Base-by-base conservation (phyloP, 345 rosid genomes). In the Excoecaria agallocha region DNA sequence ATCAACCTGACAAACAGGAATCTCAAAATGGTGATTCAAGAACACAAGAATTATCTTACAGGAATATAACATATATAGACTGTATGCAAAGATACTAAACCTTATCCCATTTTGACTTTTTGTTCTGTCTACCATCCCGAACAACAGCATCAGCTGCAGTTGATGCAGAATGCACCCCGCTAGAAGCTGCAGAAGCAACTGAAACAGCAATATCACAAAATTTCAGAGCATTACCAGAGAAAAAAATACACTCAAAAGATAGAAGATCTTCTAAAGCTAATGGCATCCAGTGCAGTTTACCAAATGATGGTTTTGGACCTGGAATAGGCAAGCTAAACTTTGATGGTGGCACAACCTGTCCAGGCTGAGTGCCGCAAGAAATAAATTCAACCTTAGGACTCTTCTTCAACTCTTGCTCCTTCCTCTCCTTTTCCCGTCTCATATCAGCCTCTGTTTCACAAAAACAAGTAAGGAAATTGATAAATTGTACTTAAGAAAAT, bases 31-130 rank as follows among this genome's bases (percentile, higher is more conserved):
- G n/a, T 37, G 64, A 62, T 54, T 63, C 15, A 66, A 63, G n/a
- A 60, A 76, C 19, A 11, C 12, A 5, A 10, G 66, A 41, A 15
- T 25, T 24, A 9, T n/a, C 39, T 60, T 17, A 55, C 25, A 3
- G 48, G 56, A 54, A 51, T 5, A 48, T 35, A 49, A 51, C 7
- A 48, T 35, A 49, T 7, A 63, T 37, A 20, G n/a, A n/a, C n/a
- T n/a, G n/a, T n/a, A n/a, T n/a, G n/a, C n/a, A 55, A n/a, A 51
- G 61, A 38, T n/a, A 30, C 70, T 56, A 78, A 50, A 94, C 96
- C 97, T 91, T 90, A 77, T 91, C 98, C 99, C 99, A 93, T 82
- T 95, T 91, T 51, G 96, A 93, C 82, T 89, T 95, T 86, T 92
- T 92, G 85, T 86, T 93, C 25, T 86, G 94, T 81, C 94, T 84